These are phyloP conservation scores for Conoideocrella luteorostrata DNA, from an alignment of 2,329 filamentous ascomycete genomes.

Conservation along the genomic window DNA sequence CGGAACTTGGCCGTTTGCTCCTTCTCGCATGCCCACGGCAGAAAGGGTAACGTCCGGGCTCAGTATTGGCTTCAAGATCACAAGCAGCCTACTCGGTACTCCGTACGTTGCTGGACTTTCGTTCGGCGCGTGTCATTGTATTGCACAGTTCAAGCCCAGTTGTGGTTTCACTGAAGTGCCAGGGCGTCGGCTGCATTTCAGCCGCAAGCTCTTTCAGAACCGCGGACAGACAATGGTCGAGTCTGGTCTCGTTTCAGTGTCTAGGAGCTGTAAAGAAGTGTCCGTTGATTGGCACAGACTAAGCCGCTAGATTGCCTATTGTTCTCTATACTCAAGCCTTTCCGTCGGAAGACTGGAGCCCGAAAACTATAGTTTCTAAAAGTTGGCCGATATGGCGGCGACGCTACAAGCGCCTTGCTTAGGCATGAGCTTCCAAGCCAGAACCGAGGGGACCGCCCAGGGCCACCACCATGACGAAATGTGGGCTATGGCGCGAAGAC, in stretches of 20 bases:
- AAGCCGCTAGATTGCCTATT: neutral
- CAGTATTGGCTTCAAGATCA: too few relatives aligned
- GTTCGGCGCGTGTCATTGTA: too few relatives aligned
- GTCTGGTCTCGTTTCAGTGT: neutral
- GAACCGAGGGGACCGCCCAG: neutral
- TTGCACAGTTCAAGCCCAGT: too few relatives aligned
- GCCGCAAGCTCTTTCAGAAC: neutral
- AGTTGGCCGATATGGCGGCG: constrained; percentile 1
- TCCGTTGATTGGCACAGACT: constrained; percentile 2
- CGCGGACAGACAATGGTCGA: neutral
- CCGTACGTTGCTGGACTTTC: too few relatives aligned
- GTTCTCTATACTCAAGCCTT: neutral
- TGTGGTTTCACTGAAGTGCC: too few relatives aligned
- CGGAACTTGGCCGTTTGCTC: too few relatives aligned
- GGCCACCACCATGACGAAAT: neutral
- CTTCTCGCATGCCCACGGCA: too few relatives aligned
- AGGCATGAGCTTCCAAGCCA: neutral
- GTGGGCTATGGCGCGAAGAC: too few relatives aligned
- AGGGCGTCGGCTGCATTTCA: too few relatives aligned
- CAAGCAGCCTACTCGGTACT: neutral
- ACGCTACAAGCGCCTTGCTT: neutral
- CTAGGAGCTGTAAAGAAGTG: neutral
- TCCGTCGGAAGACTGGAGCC: constrained; percentile 5
- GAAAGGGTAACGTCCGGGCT: too few relatives aligned
- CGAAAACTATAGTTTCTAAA: neutral